Evolutionary conservation across 2,329 filamentous ascomycete species (phyloP), one percentile per base, ranked within the genome.

Genomic region (Septoria linicola): DNA sequence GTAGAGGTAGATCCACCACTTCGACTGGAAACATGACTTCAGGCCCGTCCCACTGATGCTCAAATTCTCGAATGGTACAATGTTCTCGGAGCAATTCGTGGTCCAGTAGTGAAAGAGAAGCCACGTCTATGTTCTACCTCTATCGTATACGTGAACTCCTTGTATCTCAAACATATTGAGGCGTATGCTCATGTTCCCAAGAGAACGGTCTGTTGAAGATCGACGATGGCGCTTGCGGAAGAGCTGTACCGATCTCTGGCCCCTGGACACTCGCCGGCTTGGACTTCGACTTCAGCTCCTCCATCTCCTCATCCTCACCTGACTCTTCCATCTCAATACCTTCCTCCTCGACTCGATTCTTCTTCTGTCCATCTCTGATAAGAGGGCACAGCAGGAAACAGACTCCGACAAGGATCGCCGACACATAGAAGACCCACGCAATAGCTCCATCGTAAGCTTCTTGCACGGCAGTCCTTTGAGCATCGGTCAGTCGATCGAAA

Each of bases 361-460:
- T 5, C 23, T 10, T 5, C 23, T 19, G 35, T 5, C n/a, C 8
- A 37, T 57, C 46, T 34, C 42, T 47, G 25, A 57, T 47, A 25
- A 57, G 36, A 8, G 42, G n/a, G 34, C 55, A 57, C 16, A 54
- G 37, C 10, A 55, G 10, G 16, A 56, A 27, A 20, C 55, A 59
- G 16, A 51, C 3, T 2, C 23, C 55, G n/a, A 60, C 43, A n/a
- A 55, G 31, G 8, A 51, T 42, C 4, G 51, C 41, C 8, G 47
- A 47, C 3, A 51, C 41, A 36, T 53, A 53, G 34, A 55, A 60
- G 8, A 55, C 46, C 41, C 45, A 46, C 30, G 31, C 27, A 11
- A 58, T 55, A 2, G 50, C 58, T 5, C 46, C 35, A 17, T 49
- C 53, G 31, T 58, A 57, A 3, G 55, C 51, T 8, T 36, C 20